Base-by-base conservation (phyloP, 1,284 basidiomycete species). In the Cutaneotrichosporon dermatis region DNA sequence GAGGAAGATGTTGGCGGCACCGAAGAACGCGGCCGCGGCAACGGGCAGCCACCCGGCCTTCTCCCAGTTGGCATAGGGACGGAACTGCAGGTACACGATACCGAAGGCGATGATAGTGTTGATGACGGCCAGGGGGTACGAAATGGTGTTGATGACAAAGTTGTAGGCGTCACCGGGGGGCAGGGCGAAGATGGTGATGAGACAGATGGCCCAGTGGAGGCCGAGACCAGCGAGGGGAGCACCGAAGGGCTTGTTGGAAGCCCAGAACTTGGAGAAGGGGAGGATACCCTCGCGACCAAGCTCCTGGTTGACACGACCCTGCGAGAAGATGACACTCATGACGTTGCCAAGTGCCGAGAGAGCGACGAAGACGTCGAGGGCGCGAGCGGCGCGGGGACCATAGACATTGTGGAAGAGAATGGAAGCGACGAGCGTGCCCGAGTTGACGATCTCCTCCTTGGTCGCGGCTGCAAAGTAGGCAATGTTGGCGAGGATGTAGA, bases 151-250 rank as follows among this genome's bases (percentile, higher is more conserved):
- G 57, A 62, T 49, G 44, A 69, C 59, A 65, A 84, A 82, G 59
- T 79, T 79, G 76, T 83, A 84, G 0, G 83, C 82, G 67, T 83
- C 82, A 49, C 81, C 82, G 25, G 82, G 78, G 1, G 83, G 84
- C 15, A 82, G 81, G 0, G 78, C 81, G 33, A 84, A 69, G 64
- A 86, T 82, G 51, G 85, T 79, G 62, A 84, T 78, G n/a, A 81
- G 70, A 0, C 83, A 84, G 63, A 82, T 81, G 41, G 83, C 68
- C 10, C 80, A 66, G 49, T 83, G 60, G 40, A 62, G 60, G 7
- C 50, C 57, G 11, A 58, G 57, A 52, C 60, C 60, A 7, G 60
- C 57, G 36, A 62, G 57, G 7, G 60, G 60, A 68, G 76, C 15
- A 74, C 71, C 45, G 61, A 77, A 76, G 6, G 76, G 75, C 41